These are phyloP conservation scores for Picochlorum sp. DNA, from an alignment of 139 green algal species.

Conservation along the genomic window DNA sequence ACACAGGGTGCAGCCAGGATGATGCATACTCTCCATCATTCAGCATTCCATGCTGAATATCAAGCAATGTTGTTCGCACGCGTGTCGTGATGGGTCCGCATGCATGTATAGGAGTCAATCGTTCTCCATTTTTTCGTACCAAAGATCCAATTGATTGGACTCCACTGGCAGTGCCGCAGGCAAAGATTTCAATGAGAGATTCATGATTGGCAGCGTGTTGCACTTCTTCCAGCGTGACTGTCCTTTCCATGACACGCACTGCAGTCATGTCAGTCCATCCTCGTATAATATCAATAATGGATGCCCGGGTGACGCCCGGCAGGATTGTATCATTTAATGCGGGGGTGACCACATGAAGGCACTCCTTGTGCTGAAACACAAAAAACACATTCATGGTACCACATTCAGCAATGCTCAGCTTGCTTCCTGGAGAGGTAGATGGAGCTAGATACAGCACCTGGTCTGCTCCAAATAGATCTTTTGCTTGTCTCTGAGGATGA, in stretches of 20 bases:
- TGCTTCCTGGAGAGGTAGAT: background rate
- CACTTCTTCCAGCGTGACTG: slow-evolving; percentile 29
- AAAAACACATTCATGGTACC: slow-evolving; percentile 87
- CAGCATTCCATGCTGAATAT: slow-evolving; percentile 28
- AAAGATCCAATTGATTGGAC: slow-evolving; percentile 58
- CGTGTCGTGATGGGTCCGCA: background rate
- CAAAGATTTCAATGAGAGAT: slow-evolving; percentile 67
- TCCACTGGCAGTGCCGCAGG: slow-evolving; percentile 66
- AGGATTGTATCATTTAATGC: slow-evolving; percentile 71
- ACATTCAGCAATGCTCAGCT: slow-evolving; percentile 32
- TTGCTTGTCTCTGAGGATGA: slow-evolving; percentile 38
- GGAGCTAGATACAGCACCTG: slow-evolving; percentile 38
- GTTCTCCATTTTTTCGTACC: slow-evolving; percentile 19
- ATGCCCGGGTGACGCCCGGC: slow-evolving; percentile 69
- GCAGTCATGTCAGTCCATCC: slow-evolving; percentile 33
- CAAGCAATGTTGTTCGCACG: slow-evolving; percentile 16
- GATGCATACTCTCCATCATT: slow-evolving; percentile 35
- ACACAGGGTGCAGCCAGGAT: background rate
- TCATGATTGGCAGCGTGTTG: slow-evolving; percentile 25
- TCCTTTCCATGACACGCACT: slow-evolving; percentile 49
- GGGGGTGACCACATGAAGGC: slow-evolving; percentile 62
- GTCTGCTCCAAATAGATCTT: slow-evolving; percentile 13
- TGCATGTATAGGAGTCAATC: slow-evolving; percentile 1
- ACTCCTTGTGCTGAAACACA: slow-evolving; percentile 30
- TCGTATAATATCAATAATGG: slow-evolving; percentile 48